phyloP scores from a whole-genome alignment of 2,329 filamentous ascomycete species.

The Penicillium verrucosum region DNA sequence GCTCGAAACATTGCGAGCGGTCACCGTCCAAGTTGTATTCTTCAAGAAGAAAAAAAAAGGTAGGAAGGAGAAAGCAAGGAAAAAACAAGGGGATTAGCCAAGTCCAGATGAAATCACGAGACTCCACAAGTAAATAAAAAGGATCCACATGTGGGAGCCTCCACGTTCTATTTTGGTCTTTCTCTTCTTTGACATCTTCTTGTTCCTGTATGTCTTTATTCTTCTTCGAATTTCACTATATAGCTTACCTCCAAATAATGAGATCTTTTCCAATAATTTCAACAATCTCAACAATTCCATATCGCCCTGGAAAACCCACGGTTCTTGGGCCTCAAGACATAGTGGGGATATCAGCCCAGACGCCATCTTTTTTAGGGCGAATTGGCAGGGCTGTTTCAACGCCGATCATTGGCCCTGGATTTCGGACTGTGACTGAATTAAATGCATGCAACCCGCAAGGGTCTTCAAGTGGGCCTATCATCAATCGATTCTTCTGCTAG shows the following conservation, averaged over 20 bases:
- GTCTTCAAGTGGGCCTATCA: constrained; percentile 1
- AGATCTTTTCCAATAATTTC: too few relatives aligned
- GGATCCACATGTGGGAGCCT: constrained; percentile 6
- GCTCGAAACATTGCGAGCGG: constrained; percentile 45
- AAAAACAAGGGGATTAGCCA: background rate
- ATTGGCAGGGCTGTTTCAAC: background rate
- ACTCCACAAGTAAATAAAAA: constrained; percentile 5
- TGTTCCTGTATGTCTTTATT: background rate
- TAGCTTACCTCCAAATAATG: background rate
- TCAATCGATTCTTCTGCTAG: background rate
- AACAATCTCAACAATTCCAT: too few relatives aligned
- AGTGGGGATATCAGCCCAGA: constrained; percentile 1
- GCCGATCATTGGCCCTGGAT: background rate
- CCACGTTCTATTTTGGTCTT: constrained; percentile 1
- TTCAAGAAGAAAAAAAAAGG: background rate
- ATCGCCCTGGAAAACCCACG: background rate
- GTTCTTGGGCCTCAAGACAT: background rate
- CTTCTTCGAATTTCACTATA: too few relatives aligned
- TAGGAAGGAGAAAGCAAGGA: constrained; percentile 3
- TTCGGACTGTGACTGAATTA: background rate
- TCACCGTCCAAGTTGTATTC: constrained; percentile 2
- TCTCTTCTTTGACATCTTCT: background rate
- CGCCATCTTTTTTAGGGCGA: background rate
- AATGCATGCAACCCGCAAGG: constrained; percentile 3
- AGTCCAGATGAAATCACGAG: constrained; percentile 13